Percentiles rank a stretch among this genome's conserved stretches.
Conservation (phyloP, 352 stramenopile genomes). For the Pythium utonaiense region DNA sequence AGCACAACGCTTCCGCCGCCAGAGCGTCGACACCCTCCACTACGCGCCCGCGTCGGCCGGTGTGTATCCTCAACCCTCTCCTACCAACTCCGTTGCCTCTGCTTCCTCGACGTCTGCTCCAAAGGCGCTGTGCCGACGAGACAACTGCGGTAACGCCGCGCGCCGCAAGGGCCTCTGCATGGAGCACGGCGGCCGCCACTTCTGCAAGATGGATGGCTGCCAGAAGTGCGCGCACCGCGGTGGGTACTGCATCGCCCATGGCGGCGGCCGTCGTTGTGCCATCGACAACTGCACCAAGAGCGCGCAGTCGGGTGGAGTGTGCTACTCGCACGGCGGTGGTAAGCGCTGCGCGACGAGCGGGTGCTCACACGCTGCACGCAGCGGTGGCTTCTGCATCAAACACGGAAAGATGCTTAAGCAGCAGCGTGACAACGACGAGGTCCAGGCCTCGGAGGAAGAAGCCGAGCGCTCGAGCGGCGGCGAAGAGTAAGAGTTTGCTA, state of each 20-base stretch:
- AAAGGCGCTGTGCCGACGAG: conserved; percentile 51
- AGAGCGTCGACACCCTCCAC: conserved; percentile 11
- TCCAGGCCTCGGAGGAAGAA: not conserved
- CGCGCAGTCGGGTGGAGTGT: conserved; percentile 77
- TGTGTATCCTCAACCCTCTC: conserved; percentile 3
- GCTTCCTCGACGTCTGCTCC: conserved; percentile 15
- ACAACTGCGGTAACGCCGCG: conserved; percentile 63
- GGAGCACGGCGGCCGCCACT: conserved; percentile 82
- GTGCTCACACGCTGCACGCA: conserved; percentile 76
- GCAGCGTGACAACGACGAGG: not conserved
- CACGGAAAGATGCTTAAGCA: conserved; percentile 68
- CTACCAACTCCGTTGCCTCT: conserved; percentile 27
- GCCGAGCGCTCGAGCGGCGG: not conserved
- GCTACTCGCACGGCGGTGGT: conserved; percentile 81
- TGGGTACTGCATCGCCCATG: conserved; percentile 80
- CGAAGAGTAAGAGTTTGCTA: no score
- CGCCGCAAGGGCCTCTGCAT: conserved; percentile 83
- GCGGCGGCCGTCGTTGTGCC: conserved; percentile 68
- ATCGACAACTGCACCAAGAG: conserved; percentile 74
- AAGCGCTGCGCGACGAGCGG: conserved; percentile 74
- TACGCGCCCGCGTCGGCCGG: not conserved
- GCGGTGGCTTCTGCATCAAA: conserved; percentile 80
- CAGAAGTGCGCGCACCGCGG: conserved; percentile 80
- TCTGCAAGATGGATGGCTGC: conserved; percentile 83
- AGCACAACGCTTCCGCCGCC: conserved; percentile 12